A percentile compares a stretch with the other conserved stretches of the same genome.
Conservation (phyloP, 164 flowering plant species). For the Liquidambar formosana region DNA sequence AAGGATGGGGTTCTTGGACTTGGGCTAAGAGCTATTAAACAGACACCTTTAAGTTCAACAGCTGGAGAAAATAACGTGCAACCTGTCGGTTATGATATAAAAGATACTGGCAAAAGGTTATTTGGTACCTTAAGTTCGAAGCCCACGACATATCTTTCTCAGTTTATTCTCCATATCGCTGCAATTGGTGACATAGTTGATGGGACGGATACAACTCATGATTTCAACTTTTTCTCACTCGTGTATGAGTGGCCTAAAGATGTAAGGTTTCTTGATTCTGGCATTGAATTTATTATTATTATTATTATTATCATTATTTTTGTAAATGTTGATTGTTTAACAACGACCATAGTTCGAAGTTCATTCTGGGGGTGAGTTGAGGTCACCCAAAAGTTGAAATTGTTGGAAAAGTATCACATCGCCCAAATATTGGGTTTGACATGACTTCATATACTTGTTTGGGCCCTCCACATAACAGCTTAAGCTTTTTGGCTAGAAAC, state of each 20-base stretch:
- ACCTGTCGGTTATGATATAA: constrained; percentile 53
- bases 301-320: too few species aligned
- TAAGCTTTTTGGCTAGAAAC: too few species aligned
- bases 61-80: constrained; percentile 48
- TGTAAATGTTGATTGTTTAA: too few species aligned
- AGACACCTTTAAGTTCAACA: constrained; percentile 31
- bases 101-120: constrained; percentile 72
- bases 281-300: neutral
- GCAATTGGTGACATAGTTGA: constrained; percentile 98
- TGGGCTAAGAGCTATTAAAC: constrained; percentile 64
- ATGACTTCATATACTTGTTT: too few species aligned
- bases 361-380: too few species aligned
- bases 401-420: too few species aligned
- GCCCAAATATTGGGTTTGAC: too few species aligned
- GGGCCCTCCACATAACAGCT: too few species aligned
- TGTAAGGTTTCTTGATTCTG: constrained; percentile 42
- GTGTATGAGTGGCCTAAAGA: constrained; percentile 99
- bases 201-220: constrained; percentile 97
- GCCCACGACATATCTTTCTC: constrained; percentile 86
- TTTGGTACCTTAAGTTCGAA: constrained; percentile 77
- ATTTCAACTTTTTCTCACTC: constrained; percentile 96
- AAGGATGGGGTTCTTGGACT: constrained; percentile 84
- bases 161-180: constrained; percentile 92
- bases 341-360: too few species aligned
- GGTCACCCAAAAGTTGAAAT: too few species aligned